Evolutionary conservation across 2,329 filamentous ascomycete species (phyloP).

Genomic region (Pyricularia sp.): DNA sequence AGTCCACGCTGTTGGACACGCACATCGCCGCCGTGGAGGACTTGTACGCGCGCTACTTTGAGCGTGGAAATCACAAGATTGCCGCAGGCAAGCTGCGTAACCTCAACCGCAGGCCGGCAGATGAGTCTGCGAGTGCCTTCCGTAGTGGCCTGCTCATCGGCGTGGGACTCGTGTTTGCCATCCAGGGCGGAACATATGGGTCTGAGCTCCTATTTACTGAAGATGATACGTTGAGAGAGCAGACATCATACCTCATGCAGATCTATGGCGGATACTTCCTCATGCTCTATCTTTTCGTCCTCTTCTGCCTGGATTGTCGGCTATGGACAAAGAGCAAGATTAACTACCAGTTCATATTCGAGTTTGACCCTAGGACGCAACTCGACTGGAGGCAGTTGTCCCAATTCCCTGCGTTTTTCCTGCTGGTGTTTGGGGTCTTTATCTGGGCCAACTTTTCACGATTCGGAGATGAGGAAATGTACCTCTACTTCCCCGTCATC

Average conservation of each 20-base stretch:
- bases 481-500: conserved; percentile 78
- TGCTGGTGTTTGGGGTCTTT: conserved; percentile 67
- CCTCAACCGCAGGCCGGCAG: conserved; percentile 47
- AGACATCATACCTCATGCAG: conserved; percentile 67
- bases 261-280: conserved; percentile 91
- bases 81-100: conserved; percentile 80
- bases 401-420: conserved; percentile 78
- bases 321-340: conserved; percentile 79
- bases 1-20: conserved; percentile 73
- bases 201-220: conserved; percentile 38
- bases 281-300: conserved; percentile 64
- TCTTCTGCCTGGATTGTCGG: conserved; percentile 81
- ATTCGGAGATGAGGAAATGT: conserved; percentile 58
- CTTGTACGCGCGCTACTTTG: conserved; percentile 89
- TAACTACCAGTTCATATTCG: conserved; percentile 95
- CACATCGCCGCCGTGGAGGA: conserved; percentile 79
- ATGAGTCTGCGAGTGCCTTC: conserved; percentile 50
- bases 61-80: conserved; percentile 85
- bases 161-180: conserved; percentile 53
- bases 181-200: conserved; percentile 58
- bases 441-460: conserved; percentile 84
- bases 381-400: conserved; percentile 84
- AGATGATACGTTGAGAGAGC: conserved; percentile 35
- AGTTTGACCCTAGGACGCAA: conserved; percentile 79
- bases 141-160: conserved; percentile 59